These are phyloP conservation scores for Phytophthora pinifolia DNA, from an alignment of 352 stramenopile species.

Conservation along the genomic window DNA sequence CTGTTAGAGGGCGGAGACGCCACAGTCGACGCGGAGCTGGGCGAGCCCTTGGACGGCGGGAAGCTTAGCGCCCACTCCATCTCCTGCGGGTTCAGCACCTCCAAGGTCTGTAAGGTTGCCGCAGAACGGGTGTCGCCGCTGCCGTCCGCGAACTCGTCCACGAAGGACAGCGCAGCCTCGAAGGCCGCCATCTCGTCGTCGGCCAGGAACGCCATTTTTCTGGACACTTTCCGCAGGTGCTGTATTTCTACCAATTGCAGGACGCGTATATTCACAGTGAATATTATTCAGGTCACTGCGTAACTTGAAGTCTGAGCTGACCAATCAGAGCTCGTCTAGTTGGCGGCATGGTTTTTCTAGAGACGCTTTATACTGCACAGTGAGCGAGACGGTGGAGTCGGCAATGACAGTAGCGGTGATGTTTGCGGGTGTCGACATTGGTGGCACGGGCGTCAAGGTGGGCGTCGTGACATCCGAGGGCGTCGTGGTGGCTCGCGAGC, in stretches of 20 bases:
- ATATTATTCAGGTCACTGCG: too few species aligned
- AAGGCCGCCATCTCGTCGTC: constrained; percentile 40
- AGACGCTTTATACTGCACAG: too few species aligned
- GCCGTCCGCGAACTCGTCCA: constrained; percentile 29
- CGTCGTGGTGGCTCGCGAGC: constrained; percentile 43
- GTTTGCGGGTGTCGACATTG: constrained; percentile 73
- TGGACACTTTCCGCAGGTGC: constrained; percentile 18
- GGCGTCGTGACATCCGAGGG: constrained; percentile 58
- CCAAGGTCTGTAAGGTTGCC: background rate
- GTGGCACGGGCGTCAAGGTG: constrained; percentile 72
- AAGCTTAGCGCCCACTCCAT: constrained; percentile 29
- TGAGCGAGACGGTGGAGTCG: background rate
- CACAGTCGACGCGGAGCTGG: constrained; percentile 14
- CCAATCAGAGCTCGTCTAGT: constrained; percentile 14
- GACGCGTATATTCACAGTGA: too few species aligned
- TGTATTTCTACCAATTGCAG: constrained; percentile 15
- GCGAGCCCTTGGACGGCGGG: constrained; percentile 5
- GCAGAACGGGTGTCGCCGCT: background rate
- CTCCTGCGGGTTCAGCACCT: constrained; percentile 25
- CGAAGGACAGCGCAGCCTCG: constrained; percentile 33
- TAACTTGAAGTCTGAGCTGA: background rate
- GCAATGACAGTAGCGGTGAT: constrained; percentile 28
- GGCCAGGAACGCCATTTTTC: constrained; percentile 27
- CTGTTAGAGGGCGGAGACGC: constrained; percentile 24
- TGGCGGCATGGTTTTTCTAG: too few species aligned